Conservation (phyloP, 2,329 filamentous ascomycete species). For the Hypomyces perniciosus region DNA sequence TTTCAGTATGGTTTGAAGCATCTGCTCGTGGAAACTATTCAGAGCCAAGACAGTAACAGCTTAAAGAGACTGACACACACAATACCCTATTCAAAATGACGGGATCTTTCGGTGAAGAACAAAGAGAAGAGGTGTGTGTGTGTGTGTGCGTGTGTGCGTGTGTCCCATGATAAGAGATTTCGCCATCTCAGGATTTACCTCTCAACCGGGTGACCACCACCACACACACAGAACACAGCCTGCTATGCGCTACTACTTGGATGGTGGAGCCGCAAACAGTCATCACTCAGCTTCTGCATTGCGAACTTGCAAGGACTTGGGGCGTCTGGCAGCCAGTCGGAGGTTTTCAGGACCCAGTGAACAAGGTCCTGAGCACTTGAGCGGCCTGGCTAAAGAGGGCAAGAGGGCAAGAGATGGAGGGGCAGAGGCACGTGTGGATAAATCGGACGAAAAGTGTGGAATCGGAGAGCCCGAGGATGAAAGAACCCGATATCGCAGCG, state of each 20-base stretch:
- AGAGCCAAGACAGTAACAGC: too few species aligned
- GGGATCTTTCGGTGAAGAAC: not conserved
- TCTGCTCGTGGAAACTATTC: too few species aligned
- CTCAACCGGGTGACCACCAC: too few species aligned
- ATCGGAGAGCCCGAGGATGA: not conserved
- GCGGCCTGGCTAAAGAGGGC: too few species aligned
- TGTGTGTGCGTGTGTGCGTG: too few species aligned
- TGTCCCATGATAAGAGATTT: not conserved
- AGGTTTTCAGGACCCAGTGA: not conserved
- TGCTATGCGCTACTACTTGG: not conserved
- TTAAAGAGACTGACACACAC: too few species aligned
- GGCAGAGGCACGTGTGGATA: not conserved
- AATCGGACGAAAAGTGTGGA: not conserved
- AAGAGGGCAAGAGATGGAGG: too few species aligned
- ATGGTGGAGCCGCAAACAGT: not conserved
- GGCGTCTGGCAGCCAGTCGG: not conserved
- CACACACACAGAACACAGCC: not conserved
- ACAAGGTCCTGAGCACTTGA: too few species aligned
- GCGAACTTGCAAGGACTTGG: not conserved
- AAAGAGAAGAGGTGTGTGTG: not conserved
- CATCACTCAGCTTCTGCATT: too few species aligned
- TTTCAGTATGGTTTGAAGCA: too few species aligned
- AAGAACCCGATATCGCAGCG: not conserved
- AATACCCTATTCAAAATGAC: too few species aligned
- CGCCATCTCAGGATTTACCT: not conserved